Conservation (phyloP, 306 rosid genomes). For the Glycine latifolia region DNA sequence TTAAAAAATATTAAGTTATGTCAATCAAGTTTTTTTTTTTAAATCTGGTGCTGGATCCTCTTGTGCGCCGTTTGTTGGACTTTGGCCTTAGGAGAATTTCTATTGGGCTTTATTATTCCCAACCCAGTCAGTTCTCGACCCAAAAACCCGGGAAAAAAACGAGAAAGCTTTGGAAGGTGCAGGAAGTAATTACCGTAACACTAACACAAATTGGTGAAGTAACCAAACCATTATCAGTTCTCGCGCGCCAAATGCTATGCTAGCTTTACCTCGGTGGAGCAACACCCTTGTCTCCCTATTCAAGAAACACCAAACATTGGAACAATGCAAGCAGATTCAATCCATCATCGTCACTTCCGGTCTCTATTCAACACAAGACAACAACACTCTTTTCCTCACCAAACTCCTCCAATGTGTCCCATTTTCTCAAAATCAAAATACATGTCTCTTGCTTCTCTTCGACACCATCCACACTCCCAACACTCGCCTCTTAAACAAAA, state of each 20-base stretch:
- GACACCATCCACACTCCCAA: constrained; percentile 35
- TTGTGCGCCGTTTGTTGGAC: no score
- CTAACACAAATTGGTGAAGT: background rate
- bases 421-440: constrained; percentile 6
- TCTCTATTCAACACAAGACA: constrained; percentile 24
- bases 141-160: no score
- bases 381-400: constrained; percentile 28
- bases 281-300: constrained; percentile 19
- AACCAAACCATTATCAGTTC: background rate
- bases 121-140: no score
- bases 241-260: background rate
- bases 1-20: no score
- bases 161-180: no score
- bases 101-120: no score
- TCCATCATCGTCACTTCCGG: constrained; percentile 47
- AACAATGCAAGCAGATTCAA: constrained; percentile 47
- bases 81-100: no score
- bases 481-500: constrained; percentile 44
- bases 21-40: no score
- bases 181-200: no score
- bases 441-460: constrained; percentile 39
- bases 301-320: constrained; percentile 12
- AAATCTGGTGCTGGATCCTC: no score
- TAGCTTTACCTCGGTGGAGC: background rate
- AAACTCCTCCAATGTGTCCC: constrained; percentile 36